Percentiles rank a stretch among this genome's conserved stretches.
These are phyloP conservation scores for Camelina neglecta DNA, from an alignment of 345 rosid genomes.

Conservation along the genomic window DNA sequence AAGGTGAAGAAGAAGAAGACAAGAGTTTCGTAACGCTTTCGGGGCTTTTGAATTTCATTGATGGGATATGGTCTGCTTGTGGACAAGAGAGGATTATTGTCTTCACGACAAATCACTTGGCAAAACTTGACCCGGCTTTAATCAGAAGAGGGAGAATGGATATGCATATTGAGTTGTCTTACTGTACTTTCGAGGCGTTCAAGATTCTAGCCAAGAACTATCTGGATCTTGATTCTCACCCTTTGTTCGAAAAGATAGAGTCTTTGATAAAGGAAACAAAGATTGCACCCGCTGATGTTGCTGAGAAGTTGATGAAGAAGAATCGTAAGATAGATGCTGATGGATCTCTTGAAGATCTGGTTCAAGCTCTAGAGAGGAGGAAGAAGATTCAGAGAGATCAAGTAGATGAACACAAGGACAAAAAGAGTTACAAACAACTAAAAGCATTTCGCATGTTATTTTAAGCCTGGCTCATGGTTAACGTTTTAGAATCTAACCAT, in stretches of 20 bases:
- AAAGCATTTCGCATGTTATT: conserved; percentile 6
- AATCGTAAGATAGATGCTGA: conserved; percentile 32
- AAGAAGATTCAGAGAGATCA: conserved; percentile 23
- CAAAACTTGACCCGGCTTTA: conserved; percentile 53
- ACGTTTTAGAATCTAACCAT: neutral
- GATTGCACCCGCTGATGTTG: conserved; percentile 53
- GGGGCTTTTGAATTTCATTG: conserved; percentile 53
- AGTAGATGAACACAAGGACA: neutral
- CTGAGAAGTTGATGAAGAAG: conserved; percentile 55
- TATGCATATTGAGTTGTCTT: conserved; percentile 50
- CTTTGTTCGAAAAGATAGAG: conserved; percentile 33
- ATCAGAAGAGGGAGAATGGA: conserved; percentile 59
- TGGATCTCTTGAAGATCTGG: conserved; percentile 44
- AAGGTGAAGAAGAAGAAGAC: neutral
- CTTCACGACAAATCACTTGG: conserved; percentile 51
- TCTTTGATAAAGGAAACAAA: conserved; percentile 42
- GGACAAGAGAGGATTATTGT: conserved; percentile 50
- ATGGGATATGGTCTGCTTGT: conserved; percentile 59
- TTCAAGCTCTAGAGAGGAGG: conserved; percentile 45
- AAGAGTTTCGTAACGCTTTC: conserved; percentile 49
- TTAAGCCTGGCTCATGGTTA: conserved; percentile 7
- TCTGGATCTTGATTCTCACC: conserved; percentile 45
- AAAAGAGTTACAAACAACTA: neutral
- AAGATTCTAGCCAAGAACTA: conserved; percentile 49
- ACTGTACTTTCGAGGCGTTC: conserved; percentile 55